Base-by-base conservation (phyloP, 352 stramenopile species). In the Phytophthora crassamura region DNA sequence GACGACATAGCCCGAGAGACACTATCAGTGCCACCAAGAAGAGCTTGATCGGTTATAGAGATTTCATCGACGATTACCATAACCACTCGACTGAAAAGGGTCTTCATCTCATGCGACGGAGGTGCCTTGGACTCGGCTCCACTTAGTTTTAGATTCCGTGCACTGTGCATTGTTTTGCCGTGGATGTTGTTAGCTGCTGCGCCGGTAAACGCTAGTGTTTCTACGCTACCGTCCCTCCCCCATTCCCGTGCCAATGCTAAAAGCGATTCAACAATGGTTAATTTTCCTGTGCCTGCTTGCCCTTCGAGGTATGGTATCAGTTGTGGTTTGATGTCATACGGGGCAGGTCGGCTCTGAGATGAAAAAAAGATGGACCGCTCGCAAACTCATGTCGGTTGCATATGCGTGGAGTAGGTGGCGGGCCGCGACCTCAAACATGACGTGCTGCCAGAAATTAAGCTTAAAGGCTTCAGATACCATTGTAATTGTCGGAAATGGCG, bases 41-140 rank as follows among this genome's bases (percentile, higher is more conserved):
- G 20, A 4, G 14, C 43, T 18, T 78, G 69, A 10, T 72, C 34
- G 0, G 53, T 72, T 33, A 78, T 78, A 0, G 38, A 71, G 12
- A 75, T 69, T 18, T 80, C 64, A 16, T 72, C 68, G 6, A 68
- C 38, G 16, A 77, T 67, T 0, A 74, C 59, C 0, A 80, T 56
- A 16, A 0, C 22, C 22, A 77, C 72, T 16, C 7, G 20, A 10
- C n/a, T 32, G 41, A 73, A 77, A 0, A 4, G 16, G 2, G 15
- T 1, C 20, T 58, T 68, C 59, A 79, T 79, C 0, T 66, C 55
- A 0, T 10, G 18, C 0, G 51, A 64, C 14, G 64, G 69, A 5
- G 39, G 8, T 10, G 38, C 11, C 3, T 56, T 60, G 5, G 59
- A 32, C 5, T 65, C 35, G 4, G 38, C 28, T n/a, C 30, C 32